Evolutionary conservation across 202 grass and related monocot genomes (phyloP), one percentile per base, ranked within the genome.

Genomic region (Setaria viridis): DNA sequence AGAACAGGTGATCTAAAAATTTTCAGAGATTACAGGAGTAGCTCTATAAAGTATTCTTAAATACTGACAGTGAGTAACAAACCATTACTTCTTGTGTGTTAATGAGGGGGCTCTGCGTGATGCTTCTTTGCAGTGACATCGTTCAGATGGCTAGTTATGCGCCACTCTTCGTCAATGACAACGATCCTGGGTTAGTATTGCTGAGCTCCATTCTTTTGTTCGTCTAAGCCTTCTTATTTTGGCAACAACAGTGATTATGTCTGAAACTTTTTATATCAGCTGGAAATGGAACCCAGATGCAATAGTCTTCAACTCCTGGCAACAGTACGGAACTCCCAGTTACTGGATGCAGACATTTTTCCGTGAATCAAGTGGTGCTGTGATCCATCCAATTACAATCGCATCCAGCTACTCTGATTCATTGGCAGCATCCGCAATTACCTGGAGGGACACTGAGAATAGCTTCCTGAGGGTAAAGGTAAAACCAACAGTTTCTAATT

Each of bases 61-160:
- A 81, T 59, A 56, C 20, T n/a, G 20, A 48, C 16, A 95, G 91
- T 74, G 93, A 95, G 80, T 95, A 95, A 78, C 50, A 76, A 4
- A 6, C 13, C 62, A n/a, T 74, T 57, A 20, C 13, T 2, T 29
- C 13, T 2, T 29, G 29, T 39, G 9, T 39, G 55, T 80, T 65
- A 63, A 37, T 80, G 76, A 80, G 56, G 73, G 76, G 5, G 54
- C 53, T 55, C 65, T 42, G 46, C 71, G 5, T 48, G 70, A 66
- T 92, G n/a, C 19, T 93, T 67, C 37, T 79, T 85, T 95, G 80
- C 87, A 91, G 95, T 88, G 93, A 95, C 76, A 13, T 89, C 86
- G 89, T 98, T 64, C 73, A 89, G 29, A 94, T 98, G 95, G 95
- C 95, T 81, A 89, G 88, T 70, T 98, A 98, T 76, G 95, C 95